Percentiles rank a stretch among this genome's conserved stretches.
Evolutionary conservation across 495 filamentous ascomycete genomes (phyloP).

Genomic region (Penicillium cinerascens): DNA sequence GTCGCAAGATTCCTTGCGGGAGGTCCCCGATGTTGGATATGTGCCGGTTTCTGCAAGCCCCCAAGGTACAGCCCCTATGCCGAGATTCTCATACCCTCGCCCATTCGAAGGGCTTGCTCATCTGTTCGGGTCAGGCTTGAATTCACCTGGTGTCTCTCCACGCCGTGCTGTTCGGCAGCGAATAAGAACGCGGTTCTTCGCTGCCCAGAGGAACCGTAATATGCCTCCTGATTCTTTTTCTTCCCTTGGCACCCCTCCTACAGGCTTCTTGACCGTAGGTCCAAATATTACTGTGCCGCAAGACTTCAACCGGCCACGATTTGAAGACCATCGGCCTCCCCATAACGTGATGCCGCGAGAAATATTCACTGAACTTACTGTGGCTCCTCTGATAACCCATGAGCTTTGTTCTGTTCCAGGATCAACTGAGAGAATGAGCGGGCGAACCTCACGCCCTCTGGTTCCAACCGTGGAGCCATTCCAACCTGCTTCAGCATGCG

Average conservation of each 20-base stretch:
- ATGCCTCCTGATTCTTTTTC: background rate
- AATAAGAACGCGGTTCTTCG: background rate
- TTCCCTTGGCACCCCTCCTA: background rate
- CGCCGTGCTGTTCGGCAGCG: background rate
- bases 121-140: background rate
- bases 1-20: no score
- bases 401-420: background rate
- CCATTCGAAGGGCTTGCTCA: background rate
- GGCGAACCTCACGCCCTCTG: background rate
- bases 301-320: background rate
- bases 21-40: no score
- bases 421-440: background rate
- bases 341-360: background rate
- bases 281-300: slow-evolving; percentile 1
- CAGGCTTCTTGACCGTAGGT: background rate
- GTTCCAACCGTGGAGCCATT: background rate
- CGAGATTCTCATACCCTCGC: background rate
- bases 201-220: background rate
- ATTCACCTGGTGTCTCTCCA: background rate
- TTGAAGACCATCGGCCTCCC: background rate
- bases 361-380: background rate
- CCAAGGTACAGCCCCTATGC: background rate
- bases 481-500: background rate
- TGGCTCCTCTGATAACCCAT: background rate
- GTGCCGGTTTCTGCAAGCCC: background rate